A percentile compares a stretch with the other conserved stretches of the same genome.
These are phyloP conservation scores for Fusarium pseudoanthophilum DNA, from an alignment of 2,329 filamentous ascomycete species.

Conservation along the genomic window DNA sequence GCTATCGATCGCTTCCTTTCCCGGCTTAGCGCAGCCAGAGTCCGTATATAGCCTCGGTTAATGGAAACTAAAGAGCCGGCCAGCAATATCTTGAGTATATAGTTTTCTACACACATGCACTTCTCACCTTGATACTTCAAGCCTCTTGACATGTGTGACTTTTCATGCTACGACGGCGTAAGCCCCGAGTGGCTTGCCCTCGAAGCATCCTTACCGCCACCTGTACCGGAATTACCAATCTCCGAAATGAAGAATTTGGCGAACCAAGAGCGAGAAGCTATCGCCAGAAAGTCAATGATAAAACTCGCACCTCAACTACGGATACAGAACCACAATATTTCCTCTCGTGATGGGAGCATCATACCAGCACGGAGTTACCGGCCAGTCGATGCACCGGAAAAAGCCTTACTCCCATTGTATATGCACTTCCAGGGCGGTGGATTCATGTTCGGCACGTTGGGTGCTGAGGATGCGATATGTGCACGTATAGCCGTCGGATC, in stretches of 20 bases:
- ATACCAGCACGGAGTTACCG: background rate
- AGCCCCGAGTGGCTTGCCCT: slow-evolving; percentile 4
- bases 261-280: slow-evolving; percentile 6
- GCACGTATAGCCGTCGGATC: background rate
- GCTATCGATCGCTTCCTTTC: background rate
- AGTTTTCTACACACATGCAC: background rate
- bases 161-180: background rate
- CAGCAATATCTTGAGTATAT: fast-evolving
- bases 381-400: fast-evolving
- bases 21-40: background rate
- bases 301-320: background rate
- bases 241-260: background rate
- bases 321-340: background rate
- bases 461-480: slow-evolving; percentile 9
- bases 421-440: slow-evolving; percentile 15
- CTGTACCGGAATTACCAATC: background rate
- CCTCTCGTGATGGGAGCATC: background rate
- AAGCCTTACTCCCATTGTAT: background rate
- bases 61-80: background rate
- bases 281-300: background rate
- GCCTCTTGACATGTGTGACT: background rate
- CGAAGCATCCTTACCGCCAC: background rate
- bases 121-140: fast-evolving
- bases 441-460: slow-evolving; percentile 10
- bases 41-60: background rate